phyloP scores from a whole-genome alignment of 352 stramenopile genomes.

The Phytophthora constricta region DNA sequence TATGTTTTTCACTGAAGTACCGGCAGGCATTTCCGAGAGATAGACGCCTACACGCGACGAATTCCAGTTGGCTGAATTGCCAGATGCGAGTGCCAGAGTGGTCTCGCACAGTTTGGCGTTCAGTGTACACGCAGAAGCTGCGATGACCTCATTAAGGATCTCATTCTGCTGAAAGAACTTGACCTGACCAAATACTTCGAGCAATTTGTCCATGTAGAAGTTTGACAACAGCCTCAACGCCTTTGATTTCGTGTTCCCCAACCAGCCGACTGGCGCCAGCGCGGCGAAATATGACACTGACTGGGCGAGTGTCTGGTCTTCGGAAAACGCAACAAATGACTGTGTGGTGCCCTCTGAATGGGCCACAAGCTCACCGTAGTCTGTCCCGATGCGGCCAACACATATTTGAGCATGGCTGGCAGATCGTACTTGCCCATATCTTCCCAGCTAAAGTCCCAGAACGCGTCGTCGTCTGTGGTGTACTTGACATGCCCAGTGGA shows the following conservation, averaged over 20 bases:
- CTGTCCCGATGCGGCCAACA: slow-evolving; percentile 31
- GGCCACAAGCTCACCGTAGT: slow-evolving; percentile 47
- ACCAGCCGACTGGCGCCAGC: slow-evolving; percentile 46
- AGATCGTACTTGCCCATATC: slow-evolving; percentile 62
- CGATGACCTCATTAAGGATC: slow-evolving; percentile 46
- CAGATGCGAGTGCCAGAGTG: slow-evolving; percentile 41
- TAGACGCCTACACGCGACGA: slow-evolving; percentile 55
- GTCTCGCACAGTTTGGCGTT: slow-evolving; percentile 43
- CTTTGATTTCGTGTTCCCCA: slow-evolving; percentile 36
- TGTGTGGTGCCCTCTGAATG: slow-evolving; percentile 65
- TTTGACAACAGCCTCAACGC: slow-evolving; percentile 37
- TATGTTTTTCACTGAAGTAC: slow-evolving; percentile 66
- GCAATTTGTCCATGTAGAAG: slow-evolving; percentile 48
- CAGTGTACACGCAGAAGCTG: slow-evolving; percentile 39
- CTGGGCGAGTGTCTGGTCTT: slow-evolving; percentile 55
- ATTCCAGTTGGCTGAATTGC: slow-evolving; percentile 52
- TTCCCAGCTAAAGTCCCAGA: slow-evolving; percentile 67
- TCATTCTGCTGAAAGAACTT: slow-evolving; percentile 44
- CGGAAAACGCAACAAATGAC: slow-evolving; percentile 56
- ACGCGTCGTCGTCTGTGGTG: slow-evolving; percentile 35
- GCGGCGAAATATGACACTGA: slow-evolving; percentile 60
- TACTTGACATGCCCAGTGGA: slow-evolving; percentile 55
- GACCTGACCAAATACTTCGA: slow-evolving; percentile 41
- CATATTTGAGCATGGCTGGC: slow-evolving; percentile 55
- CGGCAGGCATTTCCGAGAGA: slow-evolving; percentile 53